Evolutionary conservation across 1,284 basidiomycete genomes (phyloP), one percentile per base, ranked within the genome.

Genomic region (Moesziomyces aphidis): DNA sequence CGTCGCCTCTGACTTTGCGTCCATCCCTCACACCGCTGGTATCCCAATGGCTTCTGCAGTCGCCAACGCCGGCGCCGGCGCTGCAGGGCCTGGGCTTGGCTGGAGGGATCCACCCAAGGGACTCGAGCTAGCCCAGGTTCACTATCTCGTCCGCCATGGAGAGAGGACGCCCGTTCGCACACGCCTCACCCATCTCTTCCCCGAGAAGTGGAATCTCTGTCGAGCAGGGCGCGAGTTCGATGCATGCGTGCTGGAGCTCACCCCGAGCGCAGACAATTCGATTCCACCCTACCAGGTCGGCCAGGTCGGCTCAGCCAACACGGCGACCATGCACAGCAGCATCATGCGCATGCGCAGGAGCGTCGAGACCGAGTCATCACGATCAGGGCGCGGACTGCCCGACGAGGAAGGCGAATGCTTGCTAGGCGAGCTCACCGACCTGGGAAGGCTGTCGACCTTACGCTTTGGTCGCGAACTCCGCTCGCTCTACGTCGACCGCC

Each of bases 381-480:
- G 58, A n/a, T 49, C 64, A 34, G 60, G 63, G 3, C 50, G n/a
- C 5, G 66, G 71, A 4, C 50, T 57, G 19, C 42, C 51, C 11
- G 73, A 74, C 26, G 61, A 67, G 26, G 55, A 67, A n/a, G 81
- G 82, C 42, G 78, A 82, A 50, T 83, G 82, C 82, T 85, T 93
- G 61, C 85, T 92, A 17, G 93, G 92, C 31, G 92, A 93, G 81
- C 85, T 94, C 70, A 93, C 92, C 10, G 92, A 94, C 78, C 73
- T 91, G 6, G 92, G 92, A 36, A 87, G 90, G 79, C 86, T 90
- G 86, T 91, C 91, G 4, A 93, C 91, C 3, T 89, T 88, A 66
- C 87, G 88, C 49, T 90, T 90, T 71, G 92, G 92, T 1, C 77
- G 80, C 42, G 87, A 88, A 8, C 85, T 93, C 44, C 86, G 92